Conservation (phyloP, 768 basidiomycete species). For the Fomitopsis pulvina region DNA sequence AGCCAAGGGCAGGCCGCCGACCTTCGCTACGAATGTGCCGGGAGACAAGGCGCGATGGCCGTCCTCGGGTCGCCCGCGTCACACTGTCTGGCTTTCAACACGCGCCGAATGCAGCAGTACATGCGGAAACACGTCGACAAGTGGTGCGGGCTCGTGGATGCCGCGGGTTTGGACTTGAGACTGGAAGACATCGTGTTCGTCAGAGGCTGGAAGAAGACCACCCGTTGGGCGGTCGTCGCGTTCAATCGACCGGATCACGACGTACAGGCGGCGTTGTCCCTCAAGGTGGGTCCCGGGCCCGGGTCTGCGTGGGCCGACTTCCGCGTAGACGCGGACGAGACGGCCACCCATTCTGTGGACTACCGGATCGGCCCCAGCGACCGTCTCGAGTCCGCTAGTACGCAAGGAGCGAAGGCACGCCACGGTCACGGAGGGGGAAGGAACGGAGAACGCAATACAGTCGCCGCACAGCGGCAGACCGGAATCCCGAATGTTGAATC, state of each 20-base stretch:
- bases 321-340: background rate
- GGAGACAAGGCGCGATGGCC: constrained; percentile 14
- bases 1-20: constrained; percentile 5
- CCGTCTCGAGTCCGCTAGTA: no score
- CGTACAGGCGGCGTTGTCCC: background rate
- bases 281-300: background rate
- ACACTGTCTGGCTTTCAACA: constrained; percentile 1
- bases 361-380: no score
- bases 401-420: no score
- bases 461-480: background rate
- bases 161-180: background rate
- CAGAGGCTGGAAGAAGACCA: constrained; percentile 8
- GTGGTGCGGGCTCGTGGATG: constrained; percentile 5
- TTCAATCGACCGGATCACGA: constrained; percentile 1
- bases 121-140: constrained; percentile 4
- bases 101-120: constrained; percentile 3
- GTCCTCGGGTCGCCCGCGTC: background rate
- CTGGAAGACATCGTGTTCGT: constrained; percentile 11
- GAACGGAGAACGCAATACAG: background rate
- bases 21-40: constrained; percentile 10
- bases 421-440: background rate
- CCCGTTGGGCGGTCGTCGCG: constrained; percentile 13
- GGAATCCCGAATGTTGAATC: background rate
- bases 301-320: background rate
- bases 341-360: background rate